A percentile compares a stretch with the other conserved stretches of the same genome.
Evolutionary conservation across 2,329 filamentous ascomycete genomes (phyloP).

Genomic region (Thielaviopsis cerberus): DNA sequence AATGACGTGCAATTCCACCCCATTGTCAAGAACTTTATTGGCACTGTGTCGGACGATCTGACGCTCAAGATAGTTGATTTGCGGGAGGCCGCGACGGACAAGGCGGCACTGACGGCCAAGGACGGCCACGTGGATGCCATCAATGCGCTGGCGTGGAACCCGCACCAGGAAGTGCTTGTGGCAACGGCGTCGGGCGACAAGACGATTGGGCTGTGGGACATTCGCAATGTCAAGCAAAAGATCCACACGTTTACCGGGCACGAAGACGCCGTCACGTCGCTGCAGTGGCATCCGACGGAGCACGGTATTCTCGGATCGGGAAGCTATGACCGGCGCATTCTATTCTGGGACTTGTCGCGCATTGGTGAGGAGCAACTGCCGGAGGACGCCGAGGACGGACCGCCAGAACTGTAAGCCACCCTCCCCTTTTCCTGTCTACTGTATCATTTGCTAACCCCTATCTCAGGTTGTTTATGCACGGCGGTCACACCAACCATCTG

Average conservation of each 20-base stretch:
- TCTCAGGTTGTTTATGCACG: slow-evolving; percentile 90
- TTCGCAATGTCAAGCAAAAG: slow-evolving; percentile 77
- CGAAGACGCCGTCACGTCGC: slow-evolving; percentile 70
- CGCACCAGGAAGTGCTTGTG: slow-evolving; percentile 70
- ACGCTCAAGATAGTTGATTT: slow-evolving; percentile 83
- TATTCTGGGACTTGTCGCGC: slow-evolving; percentile 89
- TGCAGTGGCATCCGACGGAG: slow-evolving; percentile 89
- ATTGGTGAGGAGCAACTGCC: slow-evolving; percentile 88
- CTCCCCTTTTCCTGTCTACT: not conserved
- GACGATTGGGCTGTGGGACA: slow-evolving; percentile 85
- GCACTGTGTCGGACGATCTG: slow-evolving; percentile 85
- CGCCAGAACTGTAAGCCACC: slow-evolving; percentile 66
- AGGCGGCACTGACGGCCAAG: slow-evolving; percentile 48
- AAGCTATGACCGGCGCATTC: slow-evolving; percentile 79
- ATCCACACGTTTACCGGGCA: slow-evolving; percentile 82
- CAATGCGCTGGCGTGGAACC: slow-evolving; percentile 91
- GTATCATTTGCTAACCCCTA: too few species aligned
- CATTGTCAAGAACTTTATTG: slow-evolving; percentile 65
- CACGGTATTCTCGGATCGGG: slow-evolving; percentile 74
- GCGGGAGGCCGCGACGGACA: slow-evolving; percentile 46
- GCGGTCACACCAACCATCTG: slow-evolving; percentile 89
- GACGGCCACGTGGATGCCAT: slow-evolving; percentile 79
- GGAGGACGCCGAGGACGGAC: slow-evolving; percentile 86
- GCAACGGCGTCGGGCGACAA: slow-evolving; percentile 92
- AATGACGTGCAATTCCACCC: slow-evolving; percentile 97